Conservation (phyloP, 1,284 basidiomycete species). For the Volvariella surrecta region DNA sequence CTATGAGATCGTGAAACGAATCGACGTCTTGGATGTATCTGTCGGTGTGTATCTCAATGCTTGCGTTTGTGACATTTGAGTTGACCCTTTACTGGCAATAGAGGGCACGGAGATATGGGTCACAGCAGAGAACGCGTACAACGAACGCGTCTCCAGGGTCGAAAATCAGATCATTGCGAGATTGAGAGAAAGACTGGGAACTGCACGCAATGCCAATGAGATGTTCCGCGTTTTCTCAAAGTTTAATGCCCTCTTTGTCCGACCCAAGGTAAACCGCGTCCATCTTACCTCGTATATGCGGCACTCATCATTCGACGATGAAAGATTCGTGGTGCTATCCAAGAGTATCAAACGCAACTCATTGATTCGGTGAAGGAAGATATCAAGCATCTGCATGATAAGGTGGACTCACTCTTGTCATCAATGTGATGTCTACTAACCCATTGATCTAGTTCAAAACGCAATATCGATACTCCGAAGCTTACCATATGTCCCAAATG, state of each 20-base stretch:
- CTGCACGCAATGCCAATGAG: conserved; percentile 94
- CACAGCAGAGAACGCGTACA: conserved; percentile 94
- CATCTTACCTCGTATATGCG: neutral
- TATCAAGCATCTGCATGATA: conserved; percentile 92
- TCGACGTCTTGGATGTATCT: conserved; percentile 93
- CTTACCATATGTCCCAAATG: conserved; percentile 97
- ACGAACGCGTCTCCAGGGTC: conserved; percentile 93
- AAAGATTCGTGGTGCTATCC: conserved; percentile 92
- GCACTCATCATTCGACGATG: neutral
- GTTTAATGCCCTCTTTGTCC: conserved; percentile 95
- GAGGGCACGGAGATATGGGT: conserved; percentile 99
- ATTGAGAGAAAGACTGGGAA: conserved; percentile 88
- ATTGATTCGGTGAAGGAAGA: conserved; percentile 98
- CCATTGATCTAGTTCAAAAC: conserved; percentile 65
- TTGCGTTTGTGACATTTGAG: neutral
- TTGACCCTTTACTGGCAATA: conserved; percentile 17
- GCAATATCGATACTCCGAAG: conserved; percentile 91
- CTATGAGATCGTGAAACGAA: conserved; percentile 92
- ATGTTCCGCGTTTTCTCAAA: conserved; percentile 99
- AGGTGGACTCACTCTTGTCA: conserved; percentile 34
- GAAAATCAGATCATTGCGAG: conserved; percentile 98
- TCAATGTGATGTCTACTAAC: conserved; percentile 7
- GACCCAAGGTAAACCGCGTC: conserved; percentile 77
- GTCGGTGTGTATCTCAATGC: conserved; percentile 42
- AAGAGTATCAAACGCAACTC: conserved; percentile 97